These are phyloP conservation scores for Ottelia alismoides DNA, from an alignment of 106 monocot species.

Conservation along the genomic window DNA sequence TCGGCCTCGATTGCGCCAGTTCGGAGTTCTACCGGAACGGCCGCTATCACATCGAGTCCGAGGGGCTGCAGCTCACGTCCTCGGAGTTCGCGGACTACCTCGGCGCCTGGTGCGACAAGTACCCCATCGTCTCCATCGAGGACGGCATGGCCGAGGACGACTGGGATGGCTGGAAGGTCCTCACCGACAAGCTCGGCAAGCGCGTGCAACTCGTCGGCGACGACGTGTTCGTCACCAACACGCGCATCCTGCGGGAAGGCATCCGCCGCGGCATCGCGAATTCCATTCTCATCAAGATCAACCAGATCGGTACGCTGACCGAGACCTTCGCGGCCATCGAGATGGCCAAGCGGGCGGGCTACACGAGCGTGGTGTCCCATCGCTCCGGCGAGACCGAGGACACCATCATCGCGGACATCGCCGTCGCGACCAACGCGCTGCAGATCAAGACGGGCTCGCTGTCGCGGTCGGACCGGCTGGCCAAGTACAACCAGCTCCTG, in stretches of 20 bases:
- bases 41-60: slow-evolving; percentile 72
- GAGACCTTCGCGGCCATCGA: neutral
- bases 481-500: neutral
- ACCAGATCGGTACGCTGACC: neutral
- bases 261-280: neutral
- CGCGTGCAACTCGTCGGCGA: slow-evolving; percentile 88
- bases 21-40: slow-evolving; percentile 78
- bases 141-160: slow-evolving; percentile 96
- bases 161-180: slow-evolving; percentile 56
- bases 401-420: neutral
- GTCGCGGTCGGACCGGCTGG: neutral
- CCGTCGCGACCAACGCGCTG: neutral
- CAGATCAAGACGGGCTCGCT: neutral
- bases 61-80: slow-evolving; percentile 78
- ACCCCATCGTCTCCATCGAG: slow-evolving; percentile 86
- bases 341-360: neutral
- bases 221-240: slow-evolving; percentile 89
- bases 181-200: slow-evolving; percentile 70
- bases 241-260: slow-evolving; percentile 11
- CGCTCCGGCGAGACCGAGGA: neutral
- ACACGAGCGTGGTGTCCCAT: neutral
- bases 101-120: slow-evolving; percentile 78
- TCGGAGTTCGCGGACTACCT: slow-evolving; percentile 83
- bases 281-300: neutral
- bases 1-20: slow-evolving; percentile 95